These are phyloP conservation scores for Umbellularia californica DNA, from an alignment of 164 flowering plant genomes.

Conservation along the genomic window DNA sequence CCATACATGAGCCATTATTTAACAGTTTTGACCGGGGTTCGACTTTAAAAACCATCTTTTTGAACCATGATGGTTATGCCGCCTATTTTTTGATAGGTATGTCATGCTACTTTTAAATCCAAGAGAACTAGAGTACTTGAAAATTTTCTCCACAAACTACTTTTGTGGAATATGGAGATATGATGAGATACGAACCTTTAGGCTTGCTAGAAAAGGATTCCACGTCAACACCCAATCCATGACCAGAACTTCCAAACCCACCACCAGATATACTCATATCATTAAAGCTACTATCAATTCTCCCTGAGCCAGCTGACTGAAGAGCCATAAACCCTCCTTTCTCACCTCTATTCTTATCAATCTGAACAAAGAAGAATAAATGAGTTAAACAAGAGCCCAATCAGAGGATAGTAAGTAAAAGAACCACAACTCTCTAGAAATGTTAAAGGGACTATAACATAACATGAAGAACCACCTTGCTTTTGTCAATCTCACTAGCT, in stretches of 20 bases:
- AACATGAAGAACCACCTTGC: slow-evolving; percentile 56
- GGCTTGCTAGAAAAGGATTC: slow-evolving; percentile 31
- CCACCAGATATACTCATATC: slow-evolving; percentile 69
- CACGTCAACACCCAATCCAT: slow-evolving; percentile 61
- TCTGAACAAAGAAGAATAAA: slow-evolving; percentile 36
- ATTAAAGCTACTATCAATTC: slow-evolving; percentile 71
- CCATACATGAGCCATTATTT: too few species aligned
- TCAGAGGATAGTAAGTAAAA: background rate
- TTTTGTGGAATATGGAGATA: background rate
- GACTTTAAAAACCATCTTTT: too few species aligned
- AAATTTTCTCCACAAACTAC: too few species aligned
- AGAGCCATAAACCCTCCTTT: slow-evolving; percentile 74
- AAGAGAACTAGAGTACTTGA: too few species aligned
- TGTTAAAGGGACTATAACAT: background rate
- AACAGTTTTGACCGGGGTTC: too few species aligned
- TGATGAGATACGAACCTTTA: slow-evolving; percentile 7
- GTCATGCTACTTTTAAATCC: too few species aligned
- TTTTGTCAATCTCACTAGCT: slow-evolving; percentile 97
- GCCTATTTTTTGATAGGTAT: too few species aligned
- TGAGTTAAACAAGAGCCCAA: background rate
- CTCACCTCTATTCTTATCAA: slow-evolving; percentile 80
- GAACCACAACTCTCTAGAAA: background rate
- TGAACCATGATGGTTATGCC: too few species aligned
- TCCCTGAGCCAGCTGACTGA: slow-evolving; percentile 46
- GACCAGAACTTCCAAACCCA: slow-evolving; percentile 86